These are phyloP conservation scores for Hymenotorrendiella dingleyae DNA, from an alignment of 2,329 filamentous ascomycete species.

Conservation along the genomic window DNA sequence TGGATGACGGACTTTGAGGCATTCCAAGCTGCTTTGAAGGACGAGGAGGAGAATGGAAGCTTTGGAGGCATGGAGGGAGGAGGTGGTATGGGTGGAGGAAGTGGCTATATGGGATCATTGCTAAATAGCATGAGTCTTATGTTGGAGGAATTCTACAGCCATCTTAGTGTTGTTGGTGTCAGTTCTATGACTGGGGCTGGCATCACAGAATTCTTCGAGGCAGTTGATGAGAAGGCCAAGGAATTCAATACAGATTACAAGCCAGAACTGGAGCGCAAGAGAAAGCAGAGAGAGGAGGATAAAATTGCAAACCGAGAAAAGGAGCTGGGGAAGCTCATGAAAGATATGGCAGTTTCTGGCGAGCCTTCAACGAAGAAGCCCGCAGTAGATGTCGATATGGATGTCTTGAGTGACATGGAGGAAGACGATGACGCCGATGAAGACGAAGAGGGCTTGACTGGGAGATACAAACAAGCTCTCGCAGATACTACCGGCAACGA, in stretches of 20 bases:
- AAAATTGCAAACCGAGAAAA: conserved; percentile 68
- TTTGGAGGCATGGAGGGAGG: conserved; percentile 67
- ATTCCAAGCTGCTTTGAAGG: conserved; percentile 78
- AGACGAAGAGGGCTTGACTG: conserved; percentile 50
- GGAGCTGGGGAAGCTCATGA: conserved; percentile 90
- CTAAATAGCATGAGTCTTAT: conserved; percentile 98
- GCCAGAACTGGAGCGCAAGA: conserved; percentile 78
- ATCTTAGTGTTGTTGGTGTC: conserved; percentile 87
- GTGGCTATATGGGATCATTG: conserved; percentile 92
- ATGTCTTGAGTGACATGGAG: conserved; percentile 31
- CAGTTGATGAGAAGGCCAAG: conserved; percentile 76
- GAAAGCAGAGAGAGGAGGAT: conserved; percentile 67
- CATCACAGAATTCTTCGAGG: conserved; percentile 87
- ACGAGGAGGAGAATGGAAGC: conserved; percentile 72
- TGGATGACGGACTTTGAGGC: conserved; percentile 99
- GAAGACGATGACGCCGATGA: conserved; percentile 51
- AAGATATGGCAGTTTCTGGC: conserved; percentile 68
- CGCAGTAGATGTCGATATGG: conserved; percentile 30
- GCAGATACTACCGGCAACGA: conserved; percentile 42
- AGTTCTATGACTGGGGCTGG: conserved; percentile 89
- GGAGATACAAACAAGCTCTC: conserved; percentile 72
- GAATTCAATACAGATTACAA: conserved; percentile 91
- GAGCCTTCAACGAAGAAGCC: conserved; percentile 32
- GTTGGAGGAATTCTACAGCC: conserved; percentile 94
- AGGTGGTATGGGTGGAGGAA: conserved; percentile 60